A percentile compares a stretch with the other conserved stretches of the same genome.
phyloP scores from a whole-genome alignment of 2,329 filamentous ascomycete genomes.

The Fusarium pseudograminearum region DNA sequence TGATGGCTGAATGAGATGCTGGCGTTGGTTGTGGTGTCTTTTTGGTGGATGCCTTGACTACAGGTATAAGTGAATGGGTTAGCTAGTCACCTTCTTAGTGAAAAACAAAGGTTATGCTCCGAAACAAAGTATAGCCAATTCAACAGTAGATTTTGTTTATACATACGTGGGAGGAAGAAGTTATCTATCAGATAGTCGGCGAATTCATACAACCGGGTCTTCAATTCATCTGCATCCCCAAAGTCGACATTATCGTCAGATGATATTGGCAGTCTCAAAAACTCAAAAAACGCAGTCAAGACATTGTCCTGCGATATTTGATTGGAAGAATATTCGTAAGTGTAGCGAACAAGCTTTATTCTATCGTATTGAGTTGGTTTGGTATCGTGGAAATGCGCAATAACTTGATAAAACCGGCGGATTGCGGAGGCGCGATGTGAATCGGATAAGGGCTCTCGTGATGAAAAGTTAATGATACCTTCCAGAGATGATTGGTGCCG shows the following conservation, averaged over 20 bases:
- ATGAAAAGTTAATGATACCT: too few relatives aligned
- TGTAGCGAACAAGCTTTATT: not conserved
- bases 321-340: not conserved
- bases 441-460: not conserved
- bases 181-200: not conserved
- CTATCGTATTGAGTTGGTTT: not conserved
- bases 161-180: not conserved
- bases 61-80: too few relatives aligned
- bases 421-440: not conserved
- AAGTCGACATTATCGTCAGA: too few relatives aligned
- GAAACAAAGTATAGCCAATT: too few relatives aligned
- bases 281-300: not conserved
- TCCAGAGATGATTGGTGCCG: too few relatives aligned
- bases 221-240: too few relatives aligned
- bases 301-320: not conserved
- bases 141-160: too few relatives aligned
- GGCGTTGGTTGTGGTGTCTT: not conserved
- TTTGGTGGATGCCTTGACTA: not conserved
- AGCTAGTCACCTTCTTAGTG: too few relatives aligned
- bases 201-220: too few relatives aligned
- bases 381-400: not conserved
- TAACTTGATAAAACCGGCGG: not conserved
- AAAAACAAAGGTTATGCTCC: too few relatives aligned
- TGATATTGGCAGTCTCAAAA: not conserved
- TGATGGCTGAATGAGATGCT: not conserved